Conservation (phyloP, 2,329 filamentous ascomycete species). For the Colletotrichum gigasporum region DNA sequence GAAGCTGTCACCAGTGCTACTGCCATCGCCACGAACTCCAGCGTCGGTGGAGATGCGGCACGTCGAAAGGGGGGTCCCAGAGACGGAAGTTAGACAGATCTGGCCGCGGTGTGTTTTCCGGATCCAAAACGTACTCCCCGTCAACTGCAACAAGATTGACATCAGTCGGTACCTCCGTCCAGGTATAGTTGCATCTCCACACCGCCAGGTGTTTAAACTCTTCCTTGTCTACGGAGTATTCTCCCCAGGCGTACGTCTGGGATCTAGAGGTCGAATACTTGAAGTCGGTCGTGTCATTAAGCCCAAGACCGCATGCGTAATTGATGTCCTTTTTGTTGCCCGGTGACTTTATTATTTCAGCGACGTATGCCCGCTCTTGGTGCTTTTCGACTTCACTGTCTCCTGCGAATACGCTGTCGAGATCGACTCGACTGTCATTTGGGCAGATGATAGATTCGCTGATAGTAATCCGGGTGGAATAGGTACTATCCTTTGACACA, state of each 20-base stretch:
- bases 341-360: not conserved
- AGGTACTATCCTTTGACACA: no score
- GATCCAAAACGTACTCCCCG: not conserved
- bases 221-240: not conserved
- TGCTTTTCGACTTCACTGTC: no score
- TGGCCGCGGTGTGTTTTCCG: conserved; percentile 1
- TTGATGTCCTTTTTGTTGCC: not conserved
- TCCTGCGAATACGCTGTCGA: no score
- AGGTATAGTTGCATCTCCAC: conserved; percentile 15
- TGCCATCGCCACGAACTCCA: no score
- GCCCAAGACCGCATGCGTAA: not conserved
- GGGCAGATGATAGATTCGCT: not conserved
- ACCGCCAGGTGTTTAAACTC: not conserved
- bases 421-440: not conserved
- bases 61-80: not conserved
- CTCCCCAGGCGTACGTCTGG: not conserved
- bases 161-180: not conserved
- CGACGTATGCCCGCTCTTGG: not conserved
- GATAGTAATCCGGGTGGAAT: no score
- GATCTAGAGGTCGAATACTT: not conserved
- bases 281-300: not conserved
- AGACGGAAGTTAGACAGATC: not conserved
- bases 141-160: not conserved
- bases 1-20: not conserved
- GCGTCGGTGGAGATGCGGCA: no score